phyloP scores from a whole-genome alignment of 441 rosid species.

The Hypseocharis bilobata region DNA sequence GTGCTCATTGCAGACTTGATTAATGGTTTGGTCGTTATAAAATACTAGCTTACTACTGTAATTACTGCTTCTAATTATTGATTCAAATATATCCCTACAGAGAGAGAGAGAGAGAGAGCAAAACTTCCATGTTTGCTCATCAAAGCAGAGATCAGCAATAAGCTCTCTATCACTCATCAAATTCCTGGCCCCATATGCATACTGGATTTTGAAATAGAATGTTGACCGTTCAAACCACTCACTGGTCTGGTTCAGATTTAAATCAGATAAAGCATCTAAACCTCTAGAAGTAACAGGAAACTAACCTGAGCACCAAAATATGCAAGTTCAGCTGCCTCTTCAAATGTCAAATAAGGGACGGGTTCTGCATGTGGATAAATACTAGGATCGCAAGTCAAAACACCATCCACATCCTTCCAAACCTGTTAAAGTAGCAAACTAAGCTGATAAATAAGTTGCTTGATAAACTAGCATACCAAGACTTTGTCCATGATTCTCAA shows the following conservation, averaged over 20 bases:
- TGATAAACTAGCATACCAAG: neutral
- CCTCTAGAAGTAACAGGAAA: neutral
- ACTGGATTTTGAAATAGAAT: neutral
- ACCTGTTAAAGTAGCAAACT: conserved; percentile 1
- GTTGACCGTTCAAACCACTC: neutral
- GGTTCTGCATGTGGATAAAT: conserved; percentile 19
- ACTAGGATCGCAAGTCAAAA: conserved; percentile 26
- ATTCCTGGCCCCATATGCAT: neutral
- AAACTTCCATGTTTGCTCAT: neutral
- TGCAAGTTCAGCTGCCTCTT: conserved; percentile 27
- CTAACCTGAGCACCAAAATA: conserved; percentile 27
- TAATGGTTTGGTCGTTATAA: neutral
- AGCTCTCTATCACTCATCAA: neutral
- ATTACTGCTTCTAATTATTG: neutral
- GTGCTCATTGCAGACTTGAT: neutral
- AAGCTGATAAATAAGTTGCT: neutral
- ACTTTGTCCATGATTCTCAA: neutral
- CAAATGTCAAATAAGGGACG: conserved; percentile 26
- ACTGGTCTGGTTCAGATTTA: neutral
- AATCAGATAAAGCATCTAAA: neutral
- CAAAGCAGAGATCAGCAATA: neutral
- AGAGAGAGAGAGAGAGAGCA: neutral
- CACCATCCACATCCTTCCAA: conserved; percentile 19
- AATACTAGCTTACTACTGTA: too few species aligned
- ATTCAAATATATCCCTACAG: neutral